Evolutionary conservation across 2,329 filamentous ascomycete genomes (phyloP).

Genomic region (Fusarium abutilonis): DNA sequence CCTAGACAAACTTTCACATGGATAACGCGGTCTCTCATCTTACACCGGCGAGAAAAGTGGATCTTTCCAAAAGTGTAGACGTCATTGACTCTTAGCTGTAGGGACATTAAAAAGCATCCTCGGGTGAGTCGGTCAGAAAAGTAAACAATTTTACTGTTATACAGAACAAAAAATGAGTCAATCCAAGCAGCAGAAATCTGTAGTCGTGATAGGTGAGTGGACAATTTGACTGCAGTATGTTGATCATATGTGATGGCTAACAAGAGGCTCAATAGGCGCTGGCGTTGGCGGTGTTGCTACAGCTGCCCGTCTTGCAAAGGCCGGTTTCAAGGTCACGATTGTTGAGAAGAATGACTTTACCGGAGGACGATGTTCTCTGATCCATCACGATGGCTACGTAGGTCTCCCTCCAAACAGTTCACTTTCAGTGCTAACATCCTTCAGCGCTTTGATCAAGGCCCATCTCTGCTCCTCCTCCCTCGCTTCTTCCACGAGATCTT

Average conservation of each 20-base stretch:
- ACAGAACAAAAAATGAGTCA: conserved; percentile 18
- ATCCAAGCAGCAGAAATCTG: conserved; percentile 39
- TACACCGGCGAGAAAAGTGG: conserved; percentile 21
- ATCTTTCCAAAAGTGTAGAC: conserved; percentile 23
- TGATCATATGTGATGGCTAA: background rate
- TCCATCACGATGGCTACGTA: conserved; percentile 64
- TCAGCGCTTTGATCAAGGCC: conserved; percentile 78
- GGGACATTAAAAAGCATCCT: conserved; percentile 17
- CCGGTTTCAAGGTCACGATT: conserved; percentile 76
- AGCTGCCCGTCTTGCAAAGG: conserved; percentile 75
- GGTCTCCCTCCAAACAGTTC: background rate
- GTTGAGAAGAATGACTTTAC: conserved; percentile 81
- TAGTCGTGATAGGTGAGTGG: conserved; percentile 45
- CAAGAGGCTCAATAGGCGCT: conserved; percentile 58
- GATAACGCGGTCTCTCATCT: conserved; percentile 12
- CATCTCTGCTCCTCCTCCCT: conserved; percentile 76
- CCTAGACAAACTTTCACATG: conserved; percentile 17
- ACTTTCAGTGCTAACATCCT: background rate
- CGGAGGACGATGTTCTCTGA: conserved; percentile 75
- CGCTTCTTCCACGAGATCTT: conserved; percentile 76
- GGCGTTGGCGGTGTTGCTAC: conserved; percentile 77
- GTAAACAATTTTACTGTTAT: conserved; percentile 1
- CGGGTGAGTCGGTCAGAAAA: background rate
- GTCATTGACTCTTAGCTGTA: conserved; percentile 34
- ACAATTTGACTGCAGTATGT: background rate